Percentiles rank a stretch among this genome's conserved stretches.
phyloP scores from a whole-genome alignment of 2,329 filamentous ascomycete species.

The Chaetomiaceae sp. region DNA sequence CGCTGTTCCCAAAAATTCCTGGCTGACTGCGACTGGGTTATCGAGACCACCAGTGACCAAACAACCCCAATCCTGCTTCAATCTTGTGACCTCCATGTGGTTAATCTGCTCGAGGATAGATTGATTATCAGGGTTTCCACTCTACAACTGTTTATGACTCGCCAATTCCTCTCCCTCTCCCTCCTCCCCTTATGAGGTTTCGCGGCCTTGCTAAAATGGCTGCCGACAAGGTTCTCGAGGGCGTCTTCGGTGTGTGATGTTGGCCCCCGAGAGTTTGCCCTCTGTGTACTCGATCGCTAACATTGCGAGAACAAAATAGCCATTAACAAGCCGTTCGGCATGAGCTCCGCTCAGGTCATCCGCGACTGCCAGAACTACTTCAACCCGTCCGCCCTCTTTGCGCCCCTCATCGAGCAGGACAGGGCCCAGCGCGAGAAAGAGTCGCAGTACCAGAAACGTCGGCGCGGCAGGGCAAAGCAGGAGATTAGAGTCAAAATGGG shows the following conservation, averaged over 20 bases:
- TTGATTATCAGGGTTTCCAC: neutral
- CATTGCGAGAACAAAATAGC: constrained; percentile 44
- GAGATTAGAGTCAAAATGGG: constrained; percentile 81
- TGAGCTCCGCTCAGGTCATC: constrained; percentile 85
- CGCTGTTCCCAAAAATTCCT: neutral
- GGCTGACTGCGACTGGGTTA: neutral
- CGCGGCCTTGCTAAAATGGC: constrained; percentile 44
- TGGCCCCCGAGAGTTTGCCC: neutral
- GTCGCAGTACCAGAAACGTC: constrained; percentile 53
- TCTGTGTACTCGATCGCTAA: too few species aligned
- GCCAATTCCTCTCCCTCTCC: too few species aligned
- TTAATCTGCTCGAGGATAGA: too few species aligned
- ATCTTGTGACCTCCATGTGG: neutral
- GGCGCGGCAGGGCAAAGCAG: constrained; percentile 53
- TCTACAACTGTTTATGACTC: neutral
- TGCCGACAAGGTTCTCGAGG: constrained; percentile 46
- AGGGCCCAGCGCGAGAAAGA: constrained; percentile 51
- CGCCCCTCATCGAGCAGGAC: constrained; percentile 67
- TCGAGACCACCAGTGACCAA: neutral
- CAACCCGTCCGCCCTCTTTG: constrained; percentile 74
- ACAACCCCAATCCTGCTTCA: neutral
- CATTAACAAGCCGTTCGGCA: constrained; percentile 84
- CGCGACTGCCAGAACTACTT: constrained; percentile 82
- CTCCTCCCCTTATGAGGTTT: constrained; percentile 26
- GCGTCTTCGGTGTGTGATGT: constrained; percentile 9